Base-by-base conservation (phyloP, 768 basidiomycete species). In the Botryobasidium botryosum region DNA sequence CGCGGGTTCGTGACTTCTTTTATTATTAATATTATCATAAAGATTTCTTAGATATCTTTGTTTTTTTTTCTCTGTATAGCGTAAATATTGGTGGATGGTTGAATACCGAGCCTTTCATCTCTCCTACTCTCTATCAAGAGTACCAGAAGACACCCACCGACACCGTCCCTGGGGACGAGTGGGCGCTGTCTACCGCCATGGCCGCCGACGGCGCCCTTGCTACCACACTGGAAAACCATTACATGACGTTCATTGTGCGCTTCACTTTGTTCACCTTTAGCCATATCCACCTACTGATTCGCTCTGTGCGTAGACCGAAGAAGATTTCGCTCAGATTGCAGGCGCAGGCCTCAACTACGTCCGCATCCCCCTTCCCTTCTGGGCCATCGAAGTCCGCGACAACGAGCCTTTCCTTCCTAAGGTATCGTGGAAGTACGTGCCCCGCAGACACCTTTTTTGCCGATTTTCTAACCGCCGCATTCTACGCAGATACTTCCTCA, bases 1-100 rank as follows among this genome's bases (percentile, higher is more conserved):
- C 42, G 26, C 4, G 46, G 10, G 21, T 43, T n/a, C n/a, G n/a
- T n/a, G n/a, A n/a, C n/a, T n/a, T n/a, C n/a, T n/a, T n/a, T n/a
- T n/a, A n/a, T n/a, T n/a, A n/a, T n/a, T n/a, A n/a, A n/a, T n/a
- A n/a, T n/a, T n/a, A n/a, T n/a, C n/a, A n/a, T n/a, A n/a, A n/a
- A n/a, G n/a, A n/a, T n/a, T n/a, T n/a, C n/a, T n/a, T n/a, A n/a
- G n/a, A n/a, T n/a, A n/a, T n/a, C n/a, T n/a, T n/a, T n/a, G n/a
- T 10, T 20, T 27, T 25, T 5, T 40, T 37, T n/a, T 35, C 46
- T 17, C 50, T 87, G 90, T 37, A 15, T 45, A 67, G 74, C 13
- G 90, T 96, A 46, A 97, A 96, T 57, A 58, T 96, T 24, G 88
- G 86, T 50, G 92, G 92, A 39, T 97, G 94, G 94, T 69, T 96